A percentile compares a stretch with the other conserved stretches of the same genome.
Evolutionary conservation across 257 asterid genomes (phyloP).

Genomic region (Echium plantagineum): DNA sequence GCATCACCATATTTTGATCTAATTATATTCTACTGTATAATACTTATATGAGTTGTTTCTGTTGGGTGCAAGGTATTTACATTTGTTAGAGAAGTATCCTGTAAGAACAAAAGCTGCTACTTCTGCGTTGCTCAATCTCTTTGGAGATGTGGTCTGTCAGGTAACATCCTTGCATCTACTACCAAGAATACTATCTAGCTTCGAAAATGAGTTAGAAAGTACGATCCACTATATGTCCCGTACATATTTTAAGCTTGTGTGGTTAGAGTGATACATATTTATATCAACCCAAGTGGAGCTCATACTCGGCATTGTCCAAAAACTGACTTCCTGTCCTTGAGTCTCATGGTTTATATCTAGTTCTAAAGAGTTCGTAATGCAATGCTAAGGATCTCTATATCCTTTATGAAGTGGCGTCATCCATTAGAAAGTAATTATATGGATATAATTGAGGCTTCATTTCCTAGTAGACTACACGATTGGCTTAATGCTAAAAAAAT

Average conservation of each 20-base stretch:
- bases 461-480: too few relatives aligned
- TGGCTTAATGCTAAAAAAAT: too few relatives aligned
- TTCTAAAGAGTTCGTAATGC: background rate
- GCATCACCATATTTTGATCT: background rate
- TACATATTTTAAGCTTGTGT: too few relatives aligned
- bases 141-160: conserved; percentile 85
- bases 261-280: background rate
- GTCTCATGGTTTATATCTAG: background rate
- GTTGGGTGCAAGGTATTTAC: conserved; percentile 53
- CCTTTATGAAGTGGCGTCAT: too few relatives aligned
- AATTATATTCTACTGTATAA: background rate
- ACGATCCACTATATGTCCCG: background rate
- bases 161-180: conserved; percentile 23
- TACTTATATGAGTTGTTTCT: conserved; percentile 10
- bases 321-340: background rate
- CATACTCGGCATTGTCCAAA: background rate
- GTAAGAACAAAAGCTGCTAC: conserved; percentile 78
- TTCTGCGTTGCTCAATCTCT: conserved; percentile 58
- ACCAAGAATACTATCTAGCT: conserved; percentile 9
- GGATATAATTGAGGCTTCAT: too few relatives aligned
- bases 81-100: conserved; percentile 77
- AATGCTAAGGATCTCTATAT: too few relatives aligned
- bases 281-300: background rate
- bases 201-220: background rate
- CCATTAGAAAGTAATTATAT: too few relatives aligned